These are phyloP conservation scores for Penicillium sp. DNA, from an alignment of 2,329 filamentous ascomycete species.

Conservation along the genomic window DNA sequence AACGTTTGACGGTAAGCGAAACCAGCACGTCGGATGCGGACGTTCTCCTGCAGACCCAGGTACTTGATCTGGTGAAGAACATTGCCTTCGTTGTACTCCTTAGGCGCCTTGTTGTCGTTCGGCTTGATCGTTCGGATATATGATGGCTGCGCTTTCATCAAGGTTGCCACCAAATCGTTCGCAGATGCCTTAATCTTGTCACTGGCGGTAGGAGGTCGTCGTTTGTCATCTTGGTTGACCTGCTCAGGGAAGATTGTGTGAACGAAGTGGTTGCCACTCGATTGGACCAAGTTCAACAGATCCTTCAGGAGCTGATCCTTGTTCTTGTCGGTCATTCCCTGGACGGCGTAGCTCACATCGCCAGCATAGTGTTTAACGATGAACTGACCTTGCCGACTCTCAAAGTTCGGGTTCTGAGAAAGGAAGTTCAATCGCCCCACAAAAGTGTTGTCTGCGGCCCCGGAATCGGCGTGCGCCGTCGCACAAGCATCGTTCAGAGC, in stretches of 20 bases:
- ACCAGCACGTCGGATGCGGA: constrained; percentile 91
- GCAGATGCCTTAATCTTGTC: constrained; percentile 96
- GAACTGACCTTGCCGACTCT: constrained; percentile 90
- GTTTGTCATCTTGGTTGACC: constrained; percentile 94
- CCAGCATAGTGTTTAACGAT: constrained; percentile 99
- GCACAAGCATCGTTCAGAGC: constrained; percentile 97
- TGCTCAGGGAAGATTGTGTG: constrained; percentile 89
- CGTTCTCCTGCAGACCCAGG: constrained; percentile 98
- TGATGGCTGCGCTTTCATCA: constrained; percentile 97
- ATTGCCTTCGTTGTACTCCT: constrained; percentile 88
- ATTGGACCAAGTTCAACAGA: constrained; percentile 81
- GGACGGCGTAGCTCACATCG: constrained; percentile 91
- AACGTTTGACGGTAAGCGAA: constrained; percentile 98
- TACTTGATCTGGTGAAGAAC: constrained; percentile 99
- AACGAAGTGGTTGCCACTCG: constrained; percentile 83
- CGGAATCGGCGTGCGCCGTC: constrained; percentile 94
- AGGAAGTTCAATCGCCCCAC: constrained; percentile 91
- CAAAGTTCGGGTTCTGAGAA: constrained; percentile 84
- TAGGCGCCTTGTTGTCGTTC: constrained; percentile 96
- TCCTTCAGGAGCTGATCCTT: constrained; percentile 97
- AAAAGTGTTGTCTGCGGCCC: constrained; percentile 93
- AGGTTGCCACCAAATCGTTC: constrained; percentile 89
- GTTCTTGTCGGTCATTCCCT: constrained; percentile 99
- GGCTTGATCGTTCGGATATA: constrained; percentile 99
- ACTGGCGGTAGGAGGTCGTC: constrained; percentile 89